Evolutionary conservation across 495 filamentous ascomycete species (phyloP), one percentile per base, ranked within the genome.

Genomic region (Neurospora tetrasperma): DNA sequence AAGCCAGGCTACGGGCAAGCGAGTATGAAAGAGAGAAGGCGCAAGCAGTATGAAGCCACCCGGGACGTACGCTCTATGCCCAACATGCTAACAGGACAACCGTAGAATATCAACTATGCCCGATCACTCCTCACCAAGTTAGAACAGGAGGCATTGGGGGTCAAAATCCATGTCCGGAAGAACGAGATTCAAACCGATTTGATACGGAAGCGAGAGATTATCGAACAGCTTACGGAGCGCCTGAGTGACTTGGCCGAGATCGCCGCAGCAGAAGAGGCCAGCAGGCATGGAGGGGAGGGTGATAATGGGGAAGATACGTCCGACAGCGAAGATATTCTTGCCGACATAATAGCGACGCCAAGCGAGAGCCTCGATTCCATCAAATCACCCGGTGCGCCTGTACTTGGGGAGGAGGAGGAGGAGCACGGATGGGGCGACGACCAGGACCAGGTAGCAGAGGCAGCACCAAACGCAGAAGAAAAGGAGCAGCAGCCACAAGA

Each of bases 71-170:
- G 18, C 39, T 46, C 35, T 16, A 11, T 16, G 27, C 23, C 9
- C 14, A 4, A 12, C 23, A 11, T 70, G 69, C 43, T 72, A 18
- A 69, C 69, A 10, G 9, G 42, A 18, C 66, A 42, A 18, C 59
- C 18, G 2, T 38, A 94, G 89, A 97, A 96, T 77, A 82, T 97
- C 75, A 90, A 92, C 79, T 90, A 93, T 78, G 94, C 94, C 10
- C 90, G 90, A 69, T 86, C 88, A 2, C 88, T 93, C 69, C 91
- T 97, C 59, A 85, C 90, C 41, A 88, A 86, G 71, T 87, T 97
- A 31, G 94, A 97, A 78, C 92, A 93, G 73, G 89, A 90, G 59
- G 87, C 90, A 41, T 82, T 88, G 6, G 78, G 83, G 59, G 81
- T 93, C 74, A 93, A 93, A 80, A 84, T 89, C 23, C 86, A 87